Conservation (phyloP, 2,329 filamentous ascomycete genomes). For the Penicillium nordicum region DNA sequence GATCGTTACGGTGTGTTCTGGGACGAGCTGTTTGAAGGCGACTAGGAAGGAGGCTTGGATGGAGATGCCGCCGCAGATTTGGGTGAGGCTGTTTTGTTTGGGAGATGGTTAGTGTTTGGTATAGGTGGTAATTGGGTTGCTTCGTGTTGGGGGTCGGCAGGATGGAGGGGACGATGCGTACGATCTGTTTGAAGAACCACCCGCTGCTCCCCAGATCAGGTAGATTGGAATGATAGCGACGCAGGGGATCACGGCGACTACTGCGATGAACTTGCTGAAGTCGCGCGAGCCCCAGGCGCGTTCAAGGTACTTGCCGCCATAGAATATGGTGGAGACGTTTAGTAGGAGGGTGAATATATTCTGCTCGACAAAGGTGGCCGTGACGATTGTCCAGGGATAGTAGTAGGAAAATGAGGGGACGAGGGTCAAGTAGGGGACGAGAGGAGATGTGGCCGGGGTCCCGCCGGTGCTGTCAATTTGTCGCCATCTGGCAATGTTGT, state of each 20-base stretch:
- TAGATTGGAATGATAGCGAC: slow-evolving; percentile 69
- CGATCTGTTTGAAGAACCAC: slow-evolving; percentile 36
- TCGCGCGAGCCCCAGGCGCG: slow-evolving; percentile 90
- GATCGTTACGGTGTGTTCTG: slow-evolving; percentile 92
- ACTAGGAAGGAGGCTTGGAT: slow-evolving; percentile 92
- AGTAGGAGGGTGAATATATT: slow-evolving; percentile 84
- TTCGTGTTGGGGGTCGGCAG: not conserved
- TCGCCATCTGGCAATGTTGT: slow-evolving; percentile 61
- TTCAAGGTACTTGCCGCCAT: slow-evolving; percentile 92
- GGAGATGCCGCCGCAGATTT: slow-evolving; percentile 83
- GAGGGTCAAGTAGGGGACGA: slow-evolving; percentile 82
- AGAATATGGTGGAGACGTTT: slow-evolving; percentile 75
- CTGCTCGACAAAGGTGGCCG: slow-evolving; percentile 83
- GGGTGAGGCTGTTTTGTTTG: slow-evolving; percentile 59
- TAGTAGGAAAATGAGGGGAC: slow-evolving; percentile 77
- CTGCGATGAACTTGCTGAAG: slow-evolving; percentile 82
- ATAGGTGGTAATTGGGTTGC: not conserved
- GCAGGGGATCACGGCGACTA: slow-evolving; percentile 78
- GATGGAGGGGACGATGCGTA: slow-evolving; percentile 13
- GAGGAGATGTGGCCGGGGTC: slow-evolving; percentile 47
- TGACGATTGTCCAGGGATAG: slow-evolving; percentile 90
- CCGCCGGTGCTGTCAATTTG: slow-evolving; percentile 64
- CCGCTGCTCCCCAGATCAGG: slow-evolving; percentile 68
- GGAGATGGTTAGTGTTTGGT: slow-evolving; percentile 6
- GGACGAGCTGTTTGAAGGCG: slow-evolving; percentile 94